phyloP scores from a whole-genome alignment of 768 basidiomycete genomes.

The Suillus subluteus region DNA sequence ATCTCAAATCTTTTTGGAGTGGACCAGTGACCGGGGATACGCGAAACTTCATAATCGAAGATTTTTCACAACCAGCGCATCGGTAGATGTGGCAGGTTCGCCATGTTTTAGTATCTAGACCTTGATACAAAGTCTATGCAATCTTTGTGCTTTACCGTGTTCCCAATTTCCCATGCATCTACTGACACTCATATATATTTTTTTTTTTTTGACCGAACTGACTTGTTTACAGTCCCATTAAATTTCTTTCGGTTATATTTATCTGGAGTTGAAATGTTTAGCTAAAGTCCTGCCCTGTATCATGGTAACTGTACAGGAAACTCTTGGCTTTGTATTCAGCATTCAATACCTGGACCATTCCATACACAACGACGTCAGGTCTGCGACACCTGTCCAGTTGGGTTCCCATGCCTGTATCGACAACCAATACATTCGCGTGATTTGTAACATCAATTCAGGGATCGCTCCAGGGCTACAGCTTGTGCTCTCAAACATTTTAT shows the following conservation, averaged over 20 bases:
- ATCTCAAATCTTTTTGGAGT: conserved; percentile 30
- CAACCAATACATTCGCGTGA: not conserved
- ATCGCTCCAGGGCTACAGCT: not conserved
- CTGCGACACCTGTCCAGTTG: not conserved
- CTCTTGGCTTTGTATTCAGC: not conserved
- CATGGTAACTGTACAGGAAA: not conserved
- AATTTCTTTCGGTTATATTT: conserved; percentile 2
- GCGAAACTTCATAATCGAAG: conserved; percentile 34
- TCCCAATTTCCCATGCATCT: not conserved
- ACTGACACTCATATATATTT: conserved; percentile 2
- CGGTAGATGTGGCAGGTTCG: conserved; percentile 21
- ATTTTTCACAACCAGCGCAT: conserved; percentile 32
- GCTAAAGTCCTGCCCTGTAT: not conserved
- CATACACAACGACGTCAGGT: not conserved
- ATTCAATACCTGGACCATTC: not conserved
- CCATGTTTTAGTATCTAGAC: no score
- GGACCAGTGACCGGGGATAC: conserved; percentile 21
- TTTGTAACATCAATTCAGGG: not conserved
- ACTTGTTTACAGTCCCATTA: conserved; percentile 6
- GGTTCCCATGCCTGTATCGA: not conserved
- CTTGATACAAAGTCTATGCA: conserved; percentile 7
- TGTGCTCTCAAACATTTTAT: not conserved
- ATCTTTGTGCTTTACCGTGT: not conserved
- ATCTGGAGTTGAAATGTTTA: not conserved
- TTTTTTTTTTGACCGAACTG: no score